These are phyloP conservation scores for Russula abietina DNA, from an alignment of 768 basidiomycete species.

Conservation along the genomic window DNA sequence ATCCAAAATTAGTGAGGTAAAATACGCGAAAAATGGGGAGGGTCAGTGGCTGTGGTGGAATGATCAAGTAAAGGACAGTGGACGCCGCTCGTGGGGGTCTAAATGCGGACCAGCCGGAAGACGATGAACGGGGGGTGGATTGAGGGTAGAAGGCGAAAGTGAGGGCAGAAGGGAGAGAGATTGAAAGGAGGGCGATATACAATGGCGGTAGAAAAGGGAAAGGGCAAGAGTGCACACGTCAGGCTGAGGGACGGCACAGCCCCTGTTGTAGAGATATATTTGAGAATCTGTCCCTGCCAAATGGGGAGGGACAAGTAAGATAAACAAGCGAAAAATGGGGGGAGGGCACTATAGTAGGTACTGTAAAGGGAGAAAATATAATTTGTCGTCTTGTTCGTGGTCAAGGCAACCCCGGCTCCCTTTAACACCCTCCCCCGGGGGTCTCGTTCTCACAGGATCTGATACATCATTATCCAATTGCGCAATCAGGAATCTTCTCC, in stretches of 20 bases:
- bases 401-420: slow-evolving; percentile 43
- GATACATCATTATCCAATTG: slow-evolving; percentile 12
- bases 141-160: slow-evolving; percentile 6
- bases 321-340: slow-evolving; percentile 12
- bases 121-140: slow-evolving; percentile 21
- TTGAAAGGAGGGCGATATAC: slow-evolving; percentile 13
- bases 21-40: slow-evolving; percentile 14
- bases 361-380: slow-evolving; percentile 10
- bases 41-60: slow-evolving; percentile 18
- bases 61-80: slow-evolving; percentile 23
- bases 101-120: slow-evolving; percentile 56
- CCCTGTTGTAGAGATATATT: slow-evolving; percentile 25
- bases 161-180: slow-evolving; percentile 18
- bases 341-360: slow-evolving; percentile 14
- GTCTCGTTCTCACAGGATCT: slow-evolving; percentile 16
- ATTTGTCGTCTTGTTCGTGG: slow-evolving; percentile 38
- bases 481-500: slow-evolving; percentile 27
- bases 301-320: slow-evolving; percentile 19
- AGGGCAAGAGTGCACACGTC: slow-evolving; percentile 14
- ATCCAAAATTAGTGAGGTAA: slow-evolving; percentile 25
- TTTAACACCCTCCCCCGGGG: slow-evolving; percentile 17
- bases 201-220: slow-evolving; percentile 19
- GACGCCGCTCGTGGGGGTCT: slow-evolving; percentile 17
- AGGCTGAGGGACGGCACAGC: slow-evolving; percentile 13
- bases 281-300: slow-evolving; percentile 14